A percentile compares a stretch with the other conserved stretches of the same genome.
Conservation (phyloP, 352 stramenopile species). For the Phytophthora megakarya region DNA sequence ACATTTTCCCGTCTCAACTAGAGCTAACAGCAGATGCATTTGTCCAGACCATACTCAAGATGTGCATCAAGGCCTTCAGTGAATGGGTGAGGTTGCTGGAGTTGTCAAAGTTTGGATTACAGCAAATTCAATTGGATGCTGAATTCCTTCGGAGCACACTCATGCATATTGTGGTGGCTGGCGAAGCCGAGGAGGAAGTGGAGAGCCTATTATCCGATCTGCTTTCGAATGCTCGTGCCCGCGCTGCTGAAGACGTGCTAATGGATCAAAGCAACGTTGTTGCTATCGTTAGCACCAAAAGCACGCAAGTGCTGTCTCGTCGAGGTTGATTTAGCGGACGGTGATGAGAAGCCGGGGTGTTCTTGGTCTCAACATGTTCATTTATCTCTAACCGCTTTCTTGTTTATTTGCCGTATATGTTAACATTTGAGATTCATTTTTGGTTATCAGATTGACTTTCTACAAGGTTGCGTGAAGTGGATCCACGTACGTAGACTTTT, state of each 20-base stretch:
- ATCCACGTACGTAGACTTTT: conserved; percentile 43
- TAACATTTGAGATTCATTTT: conserved; percentile 18
- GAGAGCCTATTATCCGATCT: conserved; percentile 79
- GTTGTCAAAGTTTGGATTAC: conserved; percentile 67
- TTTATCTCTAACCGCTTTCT: conserved; percentile 13
- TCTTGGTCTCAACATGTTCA: conserved; percentile 17
- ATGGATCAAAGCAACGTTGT: conserved; percentile 86
- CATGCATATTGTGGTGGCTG: conserved; percentile 53
- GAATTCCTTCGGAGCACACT: conserved; percentile 70
- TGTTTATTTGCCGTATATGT: conserved; percentile 10
- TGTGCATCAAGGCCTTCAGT: conserved; percentile 76
- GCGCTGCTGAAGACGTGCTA: conserved; percentile 62
- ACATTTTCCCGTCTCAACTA: conserved; percentile 56
- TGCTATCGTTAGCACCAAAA: conserved; percentile 84
- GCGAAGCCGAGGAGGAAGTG: conserved; percentile 57
- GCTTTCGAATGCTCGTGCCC: conserved; percentile 75
- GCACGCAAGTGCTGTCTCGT: conserved; percentile 65
- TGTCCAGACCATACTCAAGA: conserved; percentile 73
- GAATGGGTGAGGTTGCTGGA: conserved; percentile 70
- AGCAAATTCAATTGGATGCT: conserved; percentile 83
- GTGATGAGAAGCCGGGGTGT: conserved; percentile 1
- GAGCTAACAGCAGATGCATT: conserved; percentile 71
- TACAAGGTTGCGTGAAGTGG: conserved; percentile 45
- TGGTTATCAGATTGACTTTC: conserved; percentile 18
- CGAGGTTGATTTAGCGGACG: conserved; percentile 35